Base-by-base conservation (phyloP, 495 filamentous ascomycete genomes). In the Penicillium simplicissimum region DNA sequence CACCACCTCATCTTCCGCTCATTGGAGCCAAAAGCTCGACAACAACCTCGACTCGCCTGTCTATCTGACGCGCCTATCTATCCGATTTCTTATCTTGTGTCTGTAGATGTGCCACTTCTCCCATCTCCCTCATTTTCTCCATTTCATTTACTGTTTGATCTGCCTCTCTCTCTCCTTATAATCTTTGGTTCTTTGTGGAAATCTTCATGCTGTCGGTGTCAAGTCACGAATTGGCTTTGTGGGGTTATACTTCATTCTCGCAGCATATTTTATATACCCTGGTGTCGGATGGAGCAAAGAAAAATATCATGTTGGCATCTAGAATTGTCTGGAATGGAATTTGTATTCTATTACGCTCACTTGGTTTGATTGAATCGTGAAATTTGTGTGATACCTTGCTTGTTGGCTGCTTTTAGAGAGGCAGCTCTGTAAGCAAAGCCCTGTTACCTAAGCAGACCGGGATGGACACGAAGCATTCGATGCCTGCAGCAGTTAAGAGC, bases 241-340 rank as follows among this genome's bases (percentile, higher is more conserved):
- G 42, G 52, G 34, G 57, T 55, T 36, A 57, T 55, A 57, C 55
- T 64, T 67, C 48, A 58, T 68, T 68, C 61, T 58, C 42, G 58
- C 58, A 67, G 58, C 69, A 66, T 71, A 67, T 36, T n/a, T 65
- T 59, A 76, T 75, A 78, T 75, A 75, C 71, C 71, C 73, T 69
- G 59, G 66, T 64, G 65, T 67, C 66, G 59, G 67, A 52, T 56
- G 67, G 66, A 69, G 59, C 59, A 51, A 61, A 63, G 64, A 65
- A 62, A 60, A 52, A 52, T 21, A 66, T 56, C 36, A 64, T 62
- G 51, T 57, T 63, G 59, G 57, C 59, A 64, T 59, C 57, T 71
- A 69, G 66, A 69, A 60, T 52, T 55, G 62, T 65, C 48, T 63
- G 63, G 59, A 67, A 63, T 60, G 58, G 60, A 62, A 68, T 58